Percentiles rank a stretch among this genome's conserved stretches.
These are phyloP conservation scores for Phialemoniopsis sp. DNA, from an alignment of 2,329 filamentous ascomycete genomes.

Conservation along the genomic window DNA sequence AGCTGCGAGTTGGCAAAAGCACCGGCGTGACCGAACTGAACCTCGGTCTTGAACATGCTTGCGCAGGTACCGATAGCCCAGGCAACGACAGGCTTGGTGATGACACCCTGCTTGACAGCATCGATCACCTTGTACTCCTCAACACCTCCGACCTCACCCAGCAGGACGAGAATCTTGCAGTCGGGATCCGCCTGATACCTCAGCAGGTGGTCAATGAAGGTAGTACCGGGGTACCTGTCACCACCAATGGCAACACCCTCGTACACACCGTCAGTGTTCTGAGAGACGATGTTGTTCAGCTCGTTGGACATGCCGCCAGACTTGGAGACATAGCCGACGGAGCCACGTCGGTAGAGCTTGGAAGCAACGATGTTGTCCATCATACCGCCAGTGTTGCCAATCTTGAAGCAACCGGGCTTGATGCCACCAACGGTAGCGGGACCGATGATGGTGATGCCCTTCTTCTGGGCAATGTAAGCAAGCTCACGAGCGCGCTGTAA, in stretches of 20 bases:
- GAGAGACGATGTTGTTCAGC: slow-evolving; percentile 98
- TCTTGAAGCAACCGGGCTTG: slow-evolving; percentile 99
- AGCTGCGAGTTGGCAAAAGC: slow-evolving; percentile 99
- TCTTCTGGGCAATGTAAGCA: slow-evolving; percentile 92
- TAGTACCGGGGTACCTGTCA: slow-evolving; percentile 97
- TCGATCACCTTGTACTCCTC: slow-evolving; percentile 99
- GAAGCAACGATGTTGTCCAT: slow-evolving; percentile 99
- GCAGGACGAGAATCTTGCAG: slow-evolving; percentile 93
- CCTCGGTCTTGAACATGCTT: slow-evolving; percentile 99
- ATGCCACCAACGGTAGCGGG: slow-evolving; percentile 98
- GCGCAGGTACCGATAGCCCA: slow-evolving; percentile 99
- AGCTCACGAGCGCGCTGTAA: slow-evolving; percentile 91
- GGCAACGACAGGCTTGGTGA: slow-evolving; percentile 97
- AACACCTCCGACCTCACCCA: slow-evolving; percentile 98
- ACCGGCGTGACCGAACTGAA: slow-evolving; percentile 98
- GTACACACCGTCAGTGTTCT: slow-evolving; percentile 96
- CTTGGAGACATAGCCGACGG: slow-evolving; percentile 99
- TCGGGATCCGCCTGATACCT: slow-evolving; percentile 95
- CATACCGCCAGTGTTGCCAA: slow-evolving; percentile 99
- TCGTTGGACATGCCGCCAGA: slow-evolving; percentile 99
- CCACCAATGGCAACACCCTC: slow-evolving; percentile 99
- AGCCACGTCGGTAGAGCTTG: slow-evolving; percentile 99
- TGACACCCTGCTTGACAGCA: slow-evolving; percentile 87
- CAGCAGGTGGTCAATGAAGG: slow-evolving; percentile 97
- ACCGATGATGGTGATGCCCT: slow-evolving; percentile 98